Evolutionary conservation across 2,329 filamentous ascomycete genomes (phyloP), one percentile per base, ranked within the genome.

Genomic region (Clonostachys sp.): DNA sequence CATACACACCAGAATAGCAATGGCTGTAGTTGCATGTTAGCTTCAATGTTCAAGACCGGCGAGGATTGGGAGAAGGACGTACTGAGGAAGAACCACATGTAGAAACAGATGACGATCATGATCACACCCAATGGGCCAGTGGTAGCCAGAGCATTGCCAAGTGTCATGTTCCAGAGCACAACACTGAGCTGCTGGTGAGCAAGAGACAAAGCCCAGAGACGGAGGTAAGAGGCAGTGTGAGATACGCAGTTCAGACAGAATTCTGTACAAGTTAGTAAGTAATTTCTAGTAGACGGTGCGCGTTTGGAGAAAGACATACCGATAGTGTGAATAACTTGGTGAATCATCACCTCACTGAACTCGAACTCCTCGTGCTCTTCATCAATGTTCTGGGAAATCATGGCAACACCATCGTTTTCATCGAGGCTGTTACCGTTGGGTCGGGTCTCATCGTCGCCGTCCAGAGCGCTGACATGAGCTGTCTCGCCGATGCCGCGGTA

Each of bases 221-320:
- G 94, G 43, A 99, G 87, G 71, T 99, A 99, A 2, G 94, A 99
- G 5, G 94, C 94, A 5, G 95, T 99, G 72, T 99, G 94, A 33
- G 94, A 99, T 53, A 99, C 92, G 67, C 92, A 97, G 77, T 99
- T 99, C 59, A 99, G 80, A 65, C 94, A 99, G 75, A 99, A 99
- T 78, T 99, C 90, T 91, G 56, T 5, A 47, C 8, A 24, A 14
- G 36, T 39, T 18, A n/a, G 36, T 39, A 8, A 39, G 5, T 18
- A 39, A 1, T 73, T 64, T 44, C 42, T 5, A 14, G 30, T 8
- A 24, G 16, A 14, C 12, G n/a, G 12, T 42, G 65, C 94, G 99
- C 75, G 97, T 99, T 78, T 99, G 89, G 91, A 55, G 14, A 36
- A 12, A 24, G 56, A 70, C 86, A 70, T 83, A 92, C 89, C 91